Conservation (phyloP, 495 filamentous ascomycete species). For the Neurospora sp. region DNA sequence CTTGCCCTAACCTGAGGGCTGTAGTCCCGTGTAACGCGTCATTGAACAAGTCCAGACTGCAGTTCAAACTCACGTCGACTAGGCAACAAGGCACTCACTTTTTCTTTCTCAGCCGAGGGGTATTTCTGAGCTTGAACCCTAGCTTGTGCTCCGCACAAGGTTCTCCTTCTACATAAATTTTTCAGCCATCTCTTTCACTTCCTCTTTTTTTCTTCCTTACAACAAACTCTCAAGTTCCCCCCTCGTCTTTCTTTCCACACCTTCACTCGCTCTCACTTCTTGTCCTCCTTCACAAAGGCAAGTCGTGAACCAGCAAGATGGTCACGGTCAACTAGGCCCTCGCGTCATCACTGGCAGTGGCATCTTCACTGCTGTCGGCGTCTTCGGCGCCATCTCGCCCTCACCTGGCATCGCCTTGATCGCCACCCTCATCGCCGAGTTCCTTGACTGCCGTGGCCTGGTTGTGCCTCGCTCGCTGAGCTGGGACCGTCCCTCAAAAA, state of each 20-base stretch:
- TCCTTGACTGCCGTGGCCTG: constrained; percentile 42
- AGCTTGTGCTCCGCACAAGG: neutral
- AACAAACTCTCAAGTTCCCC: neutral
- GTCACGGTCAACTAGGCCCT: neutral
- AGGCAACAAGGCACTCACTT: neutral
- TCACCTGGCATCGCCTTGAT: constrained; percentile 42
- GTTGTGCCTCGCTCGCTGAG: constrained; percentile 44
- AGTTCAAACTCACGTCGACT: neutral
- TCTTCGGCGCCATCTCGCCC: constrained; percentile 46
- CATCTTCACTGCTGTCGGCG: constrained; percentile 45
- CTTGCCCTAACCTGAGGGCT: neutral
- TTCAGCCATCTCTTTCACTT: neutral
- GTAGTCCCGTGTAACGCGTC: neutral
- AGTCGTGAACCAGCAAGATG: neutral
- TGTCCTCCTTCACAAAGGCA: neutral
- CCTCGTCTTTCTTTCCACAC: neutral
- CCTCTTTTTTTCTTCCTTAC: neutral
- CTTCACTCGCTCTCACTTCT: neutral
- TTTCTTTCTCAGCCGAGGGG: neutral
- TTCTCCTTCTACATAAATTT: neutral
- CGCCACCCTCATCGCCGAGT: constrained; percentile 42
- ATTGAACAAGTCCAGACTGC: neutral
- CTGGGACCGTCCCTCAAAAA: constrained; percentile 42
- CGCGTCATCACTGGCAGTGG: no score
- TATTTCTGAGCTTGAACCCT: neutral